Evolutionary conservation across 148 eudicot genomes (phyloP), one percentile per base, ranked within the genome.

Genomic region (Dysphania ambrosioides): DNA sequence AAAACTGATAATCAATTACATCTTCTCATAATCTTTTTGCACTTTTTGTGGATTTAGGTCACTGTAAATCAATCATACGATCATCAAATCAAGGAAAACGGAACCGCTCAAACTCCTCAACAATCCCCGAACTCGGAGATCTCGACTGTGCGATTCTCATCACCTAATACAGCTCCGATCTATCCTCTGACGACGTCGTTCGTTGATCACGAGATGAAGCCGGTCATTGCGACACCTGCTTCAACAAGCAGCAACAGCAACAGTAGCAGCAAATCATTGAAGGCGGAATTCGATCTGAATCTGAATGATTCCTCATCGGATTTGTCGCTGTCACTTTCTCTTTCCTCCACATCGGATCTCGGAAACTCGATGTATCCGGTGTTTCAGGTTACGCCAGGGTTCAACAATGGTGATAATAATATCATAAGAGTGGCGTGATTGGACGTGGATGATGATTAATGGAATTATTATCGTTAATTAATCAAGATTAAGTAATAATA

Each of bases 281-380:
- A n/a, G 66, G 75, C 66, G 67, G 84, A 83, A 67, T 62, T 78
- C 65, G 81, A 81, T 73, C 32, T 79, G 29, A 88, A 77, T 26
- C 74, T 81, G 41, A 80, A 72, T 10, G 88, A 87, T 42, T 57
- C 82, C 49, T 42, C 82, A 49, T 42, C 82, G 10, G n/a, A n/a
- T n/a, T 41, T 89, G 68, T 91, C 97, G 47, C 86, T 88, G 68
- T 78, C 80, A 56, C 83, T 91, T 2, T 87, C 97, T 6, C 82
- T 91, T 40, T 89, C 93, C 0, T 82, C n/a, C n/a, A n/a, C 76
- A 23, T 79, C 80, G 21, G 70, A 63, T 38, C 51, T 44, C 4
- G 60, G 70, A 2, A 58, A 24, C n/a, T 32, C 77, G 21, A 79
- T 73, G 64, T 44, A 59, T 31, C 35, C 78, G 36, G 78, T 49